Conservation (phyloP, 176 grass and related monocot genomes). For the Avena eriantha region DNA sequence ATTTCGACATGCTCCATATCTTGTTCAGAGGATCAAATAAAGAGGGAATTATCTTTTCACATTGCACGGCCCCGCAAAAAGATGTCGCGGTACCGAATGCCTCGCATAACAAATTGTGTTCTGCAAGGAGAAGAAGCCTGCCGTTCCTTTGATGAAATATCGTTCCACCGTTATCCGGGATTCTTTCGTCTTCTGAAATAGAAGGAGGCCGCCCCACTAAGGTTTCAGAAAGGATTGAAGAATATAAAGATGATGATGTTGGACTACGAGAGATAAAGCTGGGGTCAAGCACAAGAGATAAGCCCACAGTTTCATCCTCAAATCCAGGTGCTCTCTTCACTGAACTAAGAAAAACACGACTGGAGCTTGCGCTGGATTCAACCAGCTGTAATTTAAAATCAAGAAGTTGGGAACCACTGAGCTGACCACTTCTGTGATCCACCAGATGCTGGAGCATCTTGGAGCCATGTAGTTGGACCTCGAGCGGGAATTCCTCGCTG, state of each 20-base stretch:
- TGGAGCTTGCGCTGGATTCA: not conserved
- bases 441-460: constrained; percentile 34
- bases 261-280: not conserved
- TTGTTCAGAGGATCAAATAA: not conserved
- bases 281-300: constrained; percentile 7
- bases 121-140: constrained; percentile 43
- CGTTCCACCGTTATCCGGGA: constrained; percentile 48
- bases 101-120: constrained; percentile 67
- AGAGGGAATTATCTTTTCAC: not conserved
- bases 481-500: not conserved
- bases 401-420: not conserved
- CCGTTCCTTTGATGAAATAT: constrained; percentile 23
- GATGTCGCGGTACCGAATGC: constrained; percentile 62
- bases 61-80: constrained; percentile 16
- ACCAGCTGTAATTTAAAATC: not conserved
- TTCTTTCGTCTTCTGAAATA: not conserved
- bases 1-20: not conserved
- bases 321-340: not conserved
- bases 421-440: not conserved
- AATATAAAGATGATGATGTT: not conserved
- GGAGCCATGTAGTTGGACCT: constrained; percentile 5
- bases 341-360: not conserved
- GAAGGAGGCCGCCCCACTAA: not conserved
- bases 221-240: not conserved
- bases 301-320: not conserved